Evolutionary conservation across 805 yeast species (phyloP).

Genomic region (Myxozyma vanderwaltii): DNA sequence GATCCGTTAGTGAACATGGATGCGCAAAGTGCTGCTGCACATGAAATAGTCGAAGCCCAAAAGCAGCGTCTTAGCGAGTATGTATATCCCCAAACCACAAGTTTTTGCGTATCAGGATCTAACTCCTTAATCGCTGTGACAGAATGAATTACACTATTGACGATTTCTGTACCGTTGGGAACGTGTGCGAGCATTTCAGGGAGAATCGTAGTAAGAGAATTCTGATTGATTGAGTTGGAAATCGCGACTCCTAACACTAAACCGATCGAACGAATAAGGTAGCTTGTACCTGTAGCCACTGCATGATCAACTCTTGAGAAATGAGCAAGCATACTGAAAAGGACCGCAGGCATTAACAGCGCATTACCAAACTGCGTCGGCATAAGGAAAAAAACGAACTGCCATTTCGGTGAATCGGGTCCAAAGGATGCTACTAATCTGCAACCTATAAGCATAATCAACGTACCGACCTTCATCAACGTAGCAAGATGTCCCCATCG

Average conservation of each 20-base stretch:
- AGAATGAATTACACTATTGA: slow-evolving; percentile 51
- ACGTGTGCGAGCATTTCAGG: slow-evolving; percentile 34
- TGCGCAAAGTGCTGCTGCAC: slow-evolving; percentile 20
- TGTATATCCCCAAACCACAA: slow-evolving; percentile 51
- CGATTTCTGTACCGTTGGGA: slow-evolving; percentile 38
- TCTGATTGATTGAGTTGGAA: slow-evolving; percentile 66
- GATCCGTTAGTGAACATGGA: slow-evolving; percentile 27
- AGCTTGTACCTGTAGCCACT: slow-evolving; percentile 83
- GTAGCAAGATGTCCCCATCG: slow-evolving; percentile 64
- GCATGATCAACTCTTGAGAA: slow-evolving; percentile 74
- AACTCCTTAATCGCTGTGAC: slow-evolving; percentile 54
- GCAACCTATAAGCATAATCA: slow-evolving; percentile 53
- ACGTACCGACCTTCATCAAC: slow-evolving; percentile 50
- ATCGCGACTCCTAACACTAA: slow-evolving; percentile 79
- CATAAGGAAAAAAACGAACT: slow-evolving; percentile 51
- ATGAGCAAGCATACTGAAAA: slow-evolving; percentile 74
- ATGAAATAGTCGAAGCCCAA: slow-evolving; percentile 25
- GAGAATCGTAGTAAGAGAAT: slow-evolving; percentile 45
- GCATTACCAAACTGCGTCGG: slow-evolving; percentile 70
- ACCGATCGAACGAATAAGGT: slow-evolving; percentile 83
- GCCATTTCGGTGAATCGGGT: slow-evolving; percentile 37
- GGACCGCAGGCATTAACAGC: slow-evolving; percentile 65
- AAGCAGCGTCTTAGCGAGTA: slow-evolving; percentile 55
- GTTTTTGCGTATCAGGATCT: slow-evolving; percentile 49
- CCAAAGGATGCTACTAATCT: slow-evolving; percentile 41